Evolutionary conservation across 495 filamentous ascomycete genomes (phyloP).

Genomic region (Parathielavia appendiculata): DNA sequence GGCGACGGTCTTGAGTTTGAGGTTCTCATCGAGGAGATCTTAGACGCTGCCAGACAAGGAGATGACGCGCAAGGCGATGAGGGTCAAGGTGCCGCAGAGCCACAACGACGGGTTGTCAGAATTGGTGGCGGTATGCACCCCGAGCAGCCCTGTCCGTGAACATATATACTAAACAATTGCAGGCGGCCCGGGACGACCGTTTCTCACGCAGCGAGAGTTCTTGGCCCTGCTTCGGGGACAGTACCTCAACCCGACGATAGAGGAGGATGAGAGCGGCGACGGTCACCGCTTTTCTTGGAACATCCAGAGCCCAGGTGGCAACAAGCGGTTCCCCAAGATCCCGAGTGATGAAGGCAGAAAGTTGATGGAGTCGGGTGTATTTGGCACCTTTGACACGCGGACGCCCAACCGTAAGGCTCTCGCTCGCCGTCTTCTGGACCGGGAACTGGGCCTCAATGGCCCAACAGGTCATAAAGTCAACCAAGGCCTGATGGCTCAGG

Average conservation of each 20-base stretch:
- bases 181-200: slow-evolving; percentile 25
- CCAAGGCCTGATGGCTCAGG: slow-evolving; percentile 53
- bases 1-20: slow-evolving; percentile 32
- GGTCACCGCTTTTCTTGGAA: slow-evolving; percentile 5
- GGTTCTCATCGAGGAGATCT: slow-evolving; percentile 24
- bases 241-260: slow-evolving; percentile 28
- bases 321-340: slow-evolving; percentile 61
- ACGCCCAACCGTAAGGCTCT: slow-evolving; percentile 51
- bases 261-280: slow-evolving; percentile 32
- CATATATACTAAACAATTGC: slow-evolving; percentile 17
- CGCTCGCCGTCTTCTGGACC: slow-evolving; percentile 63
- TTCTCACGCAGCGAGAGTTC: slow-evolving; percentile 43
- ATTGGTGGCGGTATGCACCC: slow-evolving; percentile 25
- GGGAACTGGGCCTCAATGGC: slow-evolving; percentile 66
- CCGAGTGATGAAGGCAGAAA: slow-evolving; percentile 69
- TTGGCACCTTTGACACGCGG: slow-evolving; percentile 58
- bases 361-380: slow-evolving; percentile 74
- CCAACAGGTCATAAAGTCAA: slow-evolving; percentile 49
- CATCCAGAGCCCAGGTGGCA: slow-evolving; percentile 33
- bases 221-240: slow-evolving; percentile 45
- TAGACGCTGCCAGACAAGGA: slow-evolving; percentile 2
- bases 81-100: slow-evolving; percentile 8
- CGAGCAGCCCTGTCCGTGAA: neutral
- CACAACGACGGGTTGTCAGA: slow-evolving; percentile 30
- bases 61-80: slow-evolving; percentile 1